phyloP scores from a whole-genome alignment of 2,329 filamentous ascomycete genomes.

The Rhexocercosporidium sp. region DNA sequence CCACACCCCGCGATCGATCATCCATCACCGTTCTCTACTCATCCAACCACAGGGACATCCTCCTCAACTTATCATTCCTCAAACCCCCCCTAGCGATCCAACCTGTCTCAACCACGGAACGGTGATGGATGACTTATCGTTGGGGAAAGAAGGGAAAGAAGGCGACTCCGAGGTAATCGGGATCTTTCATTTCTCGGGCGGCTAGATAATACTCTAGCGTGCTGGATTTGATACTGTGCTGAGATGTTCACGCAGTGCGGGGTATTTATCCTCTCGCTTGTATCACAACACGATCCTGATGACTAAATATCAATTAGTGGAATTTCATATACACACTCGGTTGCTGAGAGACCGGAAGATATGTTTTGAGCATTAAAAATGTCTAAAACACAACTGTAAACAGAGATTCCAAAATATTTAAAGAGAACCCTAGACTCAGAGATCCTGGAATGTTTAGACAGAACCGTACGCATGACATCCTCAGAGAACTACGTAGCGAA shows the following conservation, averaged over 20 bases:
- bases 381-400: no score
- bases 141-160: background rate
- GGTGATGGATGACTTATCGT: background rate
- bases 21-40: background rate
- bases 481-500: no score
- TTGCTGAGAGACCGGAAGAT: no score
- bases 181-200: background rate
- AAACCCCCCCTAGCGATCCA: background rate
- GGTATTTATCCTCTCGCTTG: background rate
- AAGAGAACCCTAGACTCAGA: no score
- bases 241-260: constrained; percentile 5
- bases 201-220: background rate
- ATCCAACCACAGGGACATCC: background rate
- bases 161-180: background rate
- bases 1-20: background rate
- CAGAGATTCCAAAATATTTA: no score
- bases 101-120: background rate
- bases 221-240: background rate
- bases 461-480: no score
- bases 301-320: background rate
- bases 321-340: no score
- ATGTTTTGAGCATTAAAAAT: no score
- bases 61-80: background rate
- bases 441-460: no score
- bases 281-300: background rate